Evolutionary conservation across 208 protist species (phyloP).

Genomic region (Wallacemonas rigidus): DNA sequence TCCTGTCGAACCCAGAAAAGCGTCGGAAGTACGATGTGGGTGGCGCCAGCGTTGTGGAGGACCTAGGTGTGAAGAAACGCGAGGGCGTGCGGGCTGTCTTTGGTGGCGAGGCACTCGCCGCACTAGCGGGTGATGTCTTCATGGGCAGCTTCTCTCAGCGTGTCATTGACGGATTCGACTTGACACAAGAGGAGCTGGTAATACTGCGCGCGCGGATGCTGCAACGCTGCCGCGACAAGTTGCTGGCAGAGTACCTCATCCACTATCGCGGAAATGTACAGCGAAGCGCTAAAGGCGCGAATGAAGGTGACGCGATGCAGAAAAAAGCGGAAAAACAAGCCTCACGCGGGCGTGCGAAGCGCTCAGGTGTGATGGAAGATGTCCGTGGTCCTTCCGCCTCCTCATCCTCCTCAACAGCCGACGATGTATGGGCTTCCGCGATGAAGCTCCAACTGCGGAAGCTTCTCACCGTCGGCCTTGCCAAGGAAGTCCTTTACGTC

Average conservation of each 20-base stretch:
- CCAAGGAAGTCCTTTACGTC: slow-evolving; percentile 72
- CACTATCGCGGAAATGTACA: slow-evolving; percentile 24
- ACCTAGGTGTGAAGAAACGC: slow-evolving; percentile 74
- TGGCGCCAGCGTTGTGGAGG: slow-evolving; percentile 95
- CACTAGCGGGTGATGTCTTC: slow-evolving; percentile 66
- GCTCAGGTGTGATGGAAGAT: neutral
- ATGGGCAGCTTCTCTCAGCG: slow-evolving; percentile 77
- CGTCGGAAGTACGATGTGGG: slow-evolving; percentile 97
- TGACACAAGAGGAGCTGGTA: slow-evolving; percentile 73
- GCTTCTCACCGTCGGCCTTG: slow-evolving; percentile 63
- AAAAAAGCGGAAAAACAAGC: neutral
- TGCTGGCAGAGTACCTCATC: slow-evolving; percentile 57
- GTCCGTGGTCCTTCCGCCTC: neutral
- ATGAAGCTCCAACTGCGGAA: slow-evolving; percentile 45
- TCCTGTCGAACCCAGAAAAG: slow-evolving; percentile 95
- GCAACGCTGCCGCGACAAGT: slow-evolving; percentile 65
- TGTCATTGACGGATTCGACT: slow-evolving; percentile 81
- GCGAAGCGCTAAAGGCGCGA: neutral
- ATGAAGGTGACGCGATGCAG: neutral
- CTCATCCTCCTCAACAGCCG: neutral
- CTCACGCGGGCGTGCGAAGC: neutral
- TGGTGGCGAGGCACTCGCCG: slow-evolving; percentile 65
- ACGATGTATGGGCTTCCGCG: slow-evolving; percentile 20
- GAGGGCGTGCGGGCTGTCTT: slow-evolving; percentile 76
- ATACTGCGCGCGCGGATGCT: slow-evolving; percentile 62